Conservation (phyloP, 106 monocot species). For the Amphibolis antarctica region DNA sequence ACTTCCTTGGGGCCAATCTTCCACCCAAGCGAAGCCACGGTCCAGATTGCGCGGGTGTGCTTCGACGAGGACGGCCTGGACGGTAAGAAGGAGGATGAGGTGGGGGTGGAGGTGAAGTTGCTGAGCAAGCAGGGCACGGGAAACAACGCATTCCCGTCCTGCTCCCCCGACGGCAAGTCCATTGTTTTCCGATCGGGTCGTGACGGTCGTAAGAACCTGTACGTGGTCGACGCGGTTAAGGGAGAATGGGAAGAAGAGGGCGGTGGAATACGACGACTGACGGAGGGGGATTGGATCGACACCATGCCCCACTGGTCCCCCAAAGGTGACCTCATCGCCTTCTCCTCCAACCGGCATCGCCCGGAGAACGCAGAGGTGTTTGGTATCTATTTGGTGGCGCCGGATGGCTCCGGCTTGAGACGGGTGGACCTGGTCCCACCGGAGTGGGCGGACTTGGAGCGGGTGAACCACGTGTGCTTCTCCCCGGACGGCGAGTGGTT, state of each 20-base stretch:
- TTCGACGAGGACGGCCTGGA: constrained; percentile 40
- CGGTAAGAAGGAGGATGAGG: neutral
- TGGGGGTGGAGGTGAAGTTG: constrained; percentile 31
- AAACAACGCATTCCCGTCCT: constrained; percentile 81
- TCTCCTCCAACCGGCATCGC: constrained; percentile 79
- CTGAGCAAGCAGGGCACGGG: constrained; percentile 44
- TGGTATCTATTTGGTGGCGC: constrained; percentile 42
- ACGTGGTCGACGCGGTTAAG: constrained; percentile 53
- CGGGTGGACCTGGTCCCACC: constrained; percentile 5
- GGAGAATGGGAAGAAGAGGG: constrained; percentile 26
- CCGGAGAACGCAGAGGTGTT: constrained; percentile 33
- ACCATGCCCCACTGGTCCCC: constrained; percentile 98
- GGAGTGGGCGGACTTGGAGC: constrained; percentile 8
- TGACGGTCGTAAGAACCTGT: constrained; percentile 67
- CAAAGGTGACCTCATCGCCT: constrained; percentile 60
- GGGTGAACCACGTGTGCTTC: constrained; percentile 86
- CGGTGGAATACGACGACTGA: constrained; percentile 39
- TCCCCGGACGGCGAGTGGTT: constrained; percentile 25
- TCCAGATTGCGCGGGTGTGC: constrained; percentile 51
- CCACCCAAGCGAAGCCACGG: constrained; percentile 31
- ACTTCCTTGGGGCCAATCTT: constrained; percentile 74
- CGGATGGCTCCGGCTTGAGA: constrained; percentile 45
- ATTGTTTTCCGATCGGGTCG: constrained; percentile 85
- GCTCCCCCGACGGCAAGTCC: constrained; percentile 66
- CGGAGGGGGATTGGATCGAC: constrained; percentile 73